Evolutionary conservation across 495 filamentous ascomycete species (phyloP), one percentile per base, ranked within the genome.

Genomic region (Lasiosphaeria hispida): DNA sequence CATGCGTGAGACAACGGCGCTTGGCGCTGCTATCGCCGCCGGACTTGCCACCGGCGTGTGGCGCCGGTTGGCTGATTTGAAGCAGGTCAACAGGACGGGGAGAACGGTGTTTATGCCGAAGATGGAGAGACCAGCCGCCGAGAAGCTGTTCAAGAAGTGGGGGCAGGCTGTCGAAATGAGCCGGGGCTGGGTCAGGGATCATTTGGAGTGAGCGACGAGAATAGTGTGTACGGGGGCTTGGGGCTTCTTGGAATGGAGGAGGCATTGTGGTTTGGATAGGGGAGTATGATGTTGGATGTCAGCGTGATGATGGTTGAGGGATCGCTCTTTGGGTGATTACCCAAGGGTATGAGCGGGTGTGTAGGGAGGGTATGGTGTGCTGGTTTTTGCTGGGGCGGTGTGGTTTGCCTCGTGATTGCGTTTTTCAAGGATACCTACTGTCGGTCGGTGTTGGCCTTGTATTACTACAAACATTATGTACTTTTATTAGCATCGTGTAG

Each of bases 1-100:
- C 35, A 96, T 97, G 92, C 87, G 90, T 55, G 92, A 97, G 76
- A 96, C 92, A 1, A 97, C 92, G 11, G 88, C 92, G 10, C 84
- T 96, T 1, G 92, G 92, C 23, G 90, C 92, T n/a, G 92, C 92
- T 23, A 94, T 97, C 59, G 93, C 92, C 10, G 92, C 93, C 53
- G 93, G 92, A 19, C 88, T 96, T 58, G 92, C 92, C 13, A 85
- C 88, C 13, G 85, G 82, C 50, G 82, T 94, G 51, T 97, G 92
- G 92, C 81, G 83, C 52, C 81, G 85, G 40, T 85, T 95, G 63
- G 80, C 84, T 36, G 91, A 96, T 62, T 80, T 97, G 40, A 85
- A 84, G 67, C 74, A 87, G 59, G 87, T 96, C 69, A 94, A 92
- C 67, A 83, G 81, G 58, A 80, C 83, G 50, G 89, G 88, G 57